Evolutionary conservation across 768 basidiomycete species (phyloP).

Genomic region (Dioszegia hungarica): DNA sequence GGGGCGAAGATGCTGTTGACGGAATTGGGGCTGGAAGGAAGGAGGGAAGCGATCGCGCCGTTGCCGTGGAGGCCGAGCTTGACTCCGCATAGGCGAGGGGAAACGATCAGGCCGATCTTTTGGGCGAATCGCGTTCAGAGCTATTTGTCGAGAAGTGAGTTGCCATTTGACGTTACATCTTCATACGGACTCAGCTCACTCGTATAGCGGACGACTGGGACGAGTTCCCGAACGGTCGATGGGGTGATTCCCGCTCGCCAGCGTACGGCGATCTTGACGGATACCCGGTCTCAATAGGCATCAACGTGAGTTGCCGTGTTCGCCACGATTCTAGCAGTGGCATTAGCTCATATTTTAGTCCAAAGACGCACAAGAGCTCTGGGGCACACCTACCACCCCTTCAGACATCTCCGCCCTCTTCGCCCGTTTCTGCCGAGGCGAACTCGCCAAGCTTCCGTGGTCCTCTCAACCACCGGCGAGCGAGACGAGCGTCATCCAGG

Average conservation of each 20-base stretch:
- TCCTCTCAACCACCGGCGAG: constrained; percentile 48
- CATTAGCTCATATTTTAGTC: constrained; percentile 10
- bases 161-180: not conserved
- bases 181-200: not conserved
- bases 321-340: too few relatives aligned
- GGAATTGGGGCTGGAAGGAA: constrained; percentile 65
- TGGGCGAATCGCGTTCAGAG: constrained; percentile 94
- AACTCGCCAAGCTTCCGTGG: constrained; percentile 47
- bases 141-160: constrained; percentile 72
- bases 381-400: constrained; percentile 41
- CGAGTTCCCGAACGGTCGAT: constrained; percentile 98
- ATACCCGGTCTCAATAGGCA: constrained; percentile 87
- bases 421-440: constrained; percentile 47
- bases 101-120: constrained; percentile 95
- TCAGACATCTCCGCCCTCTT: constrained; percentile 45
- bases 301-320: constrained; percentile 58
- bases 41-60: constrained; percentile 77
- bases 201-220: constrained; percentile 83
- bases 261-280: constrained; percentile 98
- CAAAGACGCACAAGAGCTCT: constrained; percentile 40
- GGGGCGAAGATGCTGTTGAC: constrained; percentile 92
- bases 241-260: constrained; percentile 93
- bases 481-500: constrained; percentile 49
- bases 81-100: constrained; percentile 82
- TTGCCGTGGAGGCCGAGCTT: constrained; percentile 96